A percentile compares a stretch with the other conserved stretches of the same genome.
These are phyloP conservation scores for Hypoxylon trugodes DNA, from an alignment of 495 filamentous ascomycete species.

Conservation along the genomic window DNA sequence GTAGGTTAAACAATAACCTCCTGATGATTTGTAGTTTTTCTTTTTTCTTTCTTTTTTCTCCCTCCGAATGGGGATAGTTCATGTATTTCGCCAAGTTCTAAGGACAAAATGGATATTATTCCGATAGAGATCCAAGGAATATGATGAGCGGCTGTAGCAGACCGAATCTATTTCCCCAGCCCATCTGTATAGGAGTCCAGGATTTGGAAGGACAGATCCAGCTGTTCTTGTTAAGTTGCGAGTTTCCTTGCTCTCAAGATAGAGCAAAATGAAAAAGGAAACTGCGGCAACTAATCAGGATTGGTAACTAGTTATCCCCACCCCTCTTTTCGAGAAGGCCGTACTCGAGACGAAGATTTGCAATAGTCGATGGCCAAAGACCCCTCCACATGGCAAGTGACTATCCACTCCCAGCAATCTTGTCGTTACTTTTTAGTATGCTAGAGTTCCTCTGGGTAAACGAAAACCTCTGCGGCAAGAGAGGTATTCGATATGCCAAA, in stretches of 20 bases:
- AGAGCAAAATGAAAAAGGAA: not conserved
- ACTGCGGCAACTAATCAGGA: not conserved
- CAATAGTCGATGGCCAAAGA: not conserved
- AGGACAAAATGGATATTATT: too few species aligned
- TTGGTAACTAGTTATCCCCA: not conserved
- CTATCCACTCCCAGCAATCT: not conserved
- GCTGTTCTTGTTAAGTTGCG: not conserved
- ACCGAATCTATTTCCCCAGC: too few species aligned
- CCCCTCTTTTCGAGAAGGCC: constrained; percentile 5
- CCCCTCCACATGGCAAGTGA: not conserved
- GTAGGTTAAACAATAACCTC: not conserved
- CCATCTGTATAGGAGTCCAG: too few species aligned
- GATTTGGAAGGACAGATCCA: not conserved
- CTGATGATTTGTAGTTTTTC: not conserved
- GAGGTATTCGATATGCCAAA: not conserved
- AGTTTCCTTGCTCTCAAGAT: not conserved
- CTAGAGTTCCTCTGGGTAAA: not conserved
- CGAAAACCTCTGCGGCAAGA: not conserved
- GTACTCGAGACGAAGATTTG: not conserved
- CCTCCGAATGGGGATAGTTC: too few species aligned
- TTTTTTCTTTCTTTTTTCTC: too few species aligned
- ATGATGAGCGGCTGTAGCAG: too few species aligned
- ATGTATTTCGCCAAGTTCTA: too few species aligned
- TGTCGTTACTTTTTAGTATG: not conserved
- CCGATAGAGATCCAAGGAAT: too few species aligned